Conservation (phyloP, 78 protist species). For the Polysphondylium violaceum region DNA sequence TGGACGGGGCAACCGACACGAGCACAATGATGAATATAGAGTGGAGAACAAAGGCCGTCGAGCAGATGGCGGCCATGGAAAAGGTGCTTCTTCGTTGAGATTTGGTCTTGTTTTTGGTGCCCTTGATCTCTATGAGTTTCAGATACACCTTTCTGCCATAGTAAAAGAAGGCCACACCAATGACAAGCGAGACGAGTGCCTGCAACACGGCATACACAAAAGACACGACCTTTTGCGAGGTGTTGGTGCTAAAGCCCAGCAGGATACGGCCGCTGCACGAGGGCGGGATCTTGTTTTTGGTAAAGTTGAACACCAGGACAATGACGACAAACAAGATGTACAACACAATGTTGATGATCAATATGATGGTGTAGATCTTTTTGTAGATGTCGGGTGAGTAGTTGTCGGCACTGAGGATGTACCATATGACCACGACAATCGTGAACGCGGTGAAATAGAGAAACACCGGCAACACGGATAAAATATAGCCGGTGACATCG, state of each 20-base stretch:
- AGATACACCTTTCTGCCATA: neutral
- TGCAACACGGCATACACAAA: slow-evolving; percentile 29
- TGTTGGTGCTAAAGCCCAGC: neutral
- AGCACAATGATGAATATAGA: slow-evolving; percentile 9
- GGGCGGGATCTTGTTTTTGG: neutral
- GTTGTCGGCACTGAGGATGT: neutral
- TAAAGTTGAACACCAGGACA: neutral
- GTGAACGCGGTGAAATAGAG: slow-evolving; percentile 25
- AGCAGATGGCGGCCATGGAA: neutral
- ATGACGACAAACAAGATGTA: slow-evolving; percentile 17
- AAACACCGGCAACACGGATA: slow-evolving; percentile 27
- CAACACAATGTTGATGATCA: neutral
- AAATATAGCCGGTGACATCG: slow-evolving; percentile 28
- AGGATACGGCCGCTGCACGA: neutral
- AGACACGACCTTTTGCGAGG: neutral
- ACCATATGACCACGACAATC: slow-evolving; percentile 13
- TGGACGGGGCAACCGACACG: neutral
- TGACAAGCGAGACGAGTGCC: neutral
- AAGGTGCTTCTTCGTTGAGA: neutral
- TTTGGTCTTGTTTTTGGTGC: neutral
- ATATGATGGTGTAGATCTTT: neutral
- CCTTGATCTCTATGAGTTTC: neutral
- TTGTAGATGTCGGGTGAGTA: neutral
- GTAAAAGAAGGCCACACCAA: slow-evolving; percentile 13
- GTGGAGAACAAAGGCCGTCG: slow-evolving; percentile 15